Evolutionary conservation across 768 basidiomycete species (phyloP), one percentile per base, ranked within the genome.

Genomic region (Leccinum variicolor): DNA sequence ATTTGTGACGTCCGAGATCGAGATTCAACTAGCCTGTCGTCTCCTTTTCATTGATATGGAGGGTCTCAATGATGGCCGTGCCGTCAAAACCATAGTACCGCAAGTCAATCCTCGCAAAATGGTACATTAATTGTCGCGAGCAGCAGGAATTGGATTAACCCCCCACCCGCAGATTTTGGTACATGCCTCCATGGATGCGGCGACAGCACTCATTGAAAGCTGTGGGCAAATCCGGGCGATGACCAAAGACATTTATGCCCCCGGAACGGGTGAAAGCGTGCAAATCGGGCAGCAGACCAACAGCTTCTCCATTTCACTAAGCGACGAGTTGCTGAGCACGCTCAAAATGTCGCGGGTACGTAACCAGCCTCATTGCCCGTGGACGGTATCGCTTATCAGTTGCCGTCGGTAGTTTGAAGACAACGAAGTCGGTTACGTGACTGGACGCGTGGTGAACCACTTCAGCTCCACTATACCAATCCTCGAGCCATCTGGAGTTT

Each of bases 231-330:
- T 94, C 53, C 85, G 91, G 1, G 79, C 92, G 0, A 92, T 97
- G 89, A 96, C 96, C 7, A 89, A 87, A 69, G 94, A 98, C 61
- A 92, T 98, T 34, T 92, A 83, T 71, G 83, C 90, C 7, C 97
- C 97, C 0, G 67, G 72, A 10, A 76, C 80, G 28, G 85, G 86
- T n/a, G 90, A 97, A 69, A 83, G 77, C 15, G 73, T 98, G 39
- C 89, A 89, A 66, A 95, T 98, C 60, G 97, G 97, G 23, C 96
- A 98, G 69, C 92, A 98, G 67, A 95, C 92, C 45, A 92, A 90
- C 65, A 94, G 85, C 65, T 98, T 93, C 75, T 94, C 95, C 1
- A 86, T 99, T 61, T 92, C 92, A 7, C 84, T 99, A 50, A 93
- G 94, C 60, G 96, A 99, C 60, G 88, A 88, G 60, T 77, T 98